Conservation (phyloP, 2,329 filamentous ascomycete genomes). For the Dothideomycetidae sp. region DNA sequence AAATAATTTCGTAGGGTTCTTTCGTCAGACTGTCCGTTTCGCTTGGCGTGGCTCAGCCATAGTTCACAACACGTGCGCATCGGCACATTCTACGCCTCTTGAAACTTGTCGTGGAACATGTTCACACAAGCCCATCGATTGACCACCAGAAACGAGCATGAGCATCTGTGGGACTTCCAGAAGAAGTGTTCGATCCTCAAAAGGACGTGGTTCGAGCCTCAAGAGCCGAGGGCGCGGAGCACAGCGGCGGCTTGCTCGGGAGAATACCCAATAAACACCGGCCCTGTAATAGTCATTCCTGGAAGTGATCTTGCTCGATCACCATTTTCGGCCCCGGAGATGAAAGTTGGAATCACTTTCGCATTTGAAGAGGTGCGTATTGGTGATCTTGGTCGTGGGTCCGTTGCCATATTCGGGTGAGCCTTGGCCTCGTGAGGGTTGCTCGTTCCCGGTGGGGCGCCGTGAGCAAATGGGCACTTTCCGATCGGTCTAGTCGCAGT, state of each 20-base stretch:
- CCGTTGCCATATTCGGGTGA: neutral
- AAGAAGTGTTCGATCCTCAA: too few species aligned
- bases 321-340: slow-evolving; percentile 5
- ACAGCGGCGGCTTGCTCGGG: slow-evolving; percentile 68
- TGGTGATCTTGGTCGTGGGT: neutral
- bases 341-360: neutral
- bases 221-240: slow-evolving; percentile 45
- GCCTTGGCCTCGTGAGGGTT: slow-evolving; percentile 1
- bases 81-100: too few species aligned
- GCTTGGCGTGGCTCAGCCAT: too few species aligned
- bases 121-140: too few species aligned
- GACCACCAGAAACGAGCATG: too few species aligned
- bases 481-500: slow-evolving; percentile 19
- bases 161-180: too few species aligned
- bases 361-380: too few species aligned
- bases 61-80: too few species aligned
- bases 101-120: too few species aligned
- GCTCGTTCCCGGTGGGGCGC: slow-evolving; percentile 6
- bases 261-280: slow-evolving; percentile 85
- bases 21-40: too few species aligned
- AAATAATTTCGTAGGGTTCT: too few species aligned
- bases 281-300: slow-evolving; percentile 79
- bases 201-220: too few species aligned
- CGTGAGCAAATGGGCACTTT: slow-evolving; percentile 43
- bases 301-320: slow-evolving; percentile 25